Evolutionary conservation across 2,329 filamentous ascomycete species (phyloP), one percentile per base, ranked within the genome.

Genomic region (Trichophyton benhamiae): DNA sequence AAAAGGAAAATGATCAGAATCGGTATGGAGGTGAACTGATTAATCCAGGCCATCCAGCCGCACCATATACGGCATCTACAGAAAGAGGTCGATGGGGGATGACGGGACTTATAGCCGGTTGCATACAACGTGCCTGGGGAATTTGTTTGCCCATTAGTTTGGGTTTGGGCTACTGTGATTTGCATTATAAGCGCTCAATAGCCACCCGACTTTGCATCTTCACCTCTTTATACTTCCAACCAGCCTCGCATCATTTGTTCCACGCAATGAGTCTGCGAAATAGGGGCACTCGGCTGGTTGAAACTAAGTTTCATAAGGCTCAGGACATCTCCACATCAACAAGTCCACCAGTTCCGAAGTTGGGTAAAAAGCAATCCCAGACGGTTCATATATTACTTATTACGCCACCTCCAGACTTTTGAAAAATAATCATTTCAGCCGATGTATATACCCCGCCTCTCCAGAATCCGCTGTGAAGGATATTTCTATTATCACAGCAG

Each of bases 241-340:
- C 22, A 20, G 22, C 22, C 49, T 33, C 22, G 49, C 44, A 48
- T 48, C 20, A 48, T 48, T 48, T 8, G n/a, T 48, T 48, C 44
- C 44, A 48, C 49, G 25, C 49, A 27, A 53, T 25, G 3, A 53
- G 49, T 53, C 33, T 53, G 49, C 49, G 49, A 53, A 53, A 53
- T 53, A 53, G 49, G 57, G 41, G 42, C 20, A 59, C 20, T 20
- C 33, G 55, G 61, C 59, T 60, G 61, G 61, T 62, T 55, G 41
- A 38, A 59, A 60, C 62, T 62, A 64, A 59, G 62, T 64, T 64
- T 64, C 59, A 64, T 64, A 64, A 64, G 60, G 62, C 62, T 62
- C 60, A 58, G 60, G 60, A 55, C 55, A 61, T 61, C 62, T 64
- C 62, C 62, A 64, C 62, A 64, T 62, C 57, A 20, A 58, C 38